A percentile compares a stretch with the other conserved stretches of the same genome.
These are phyloP conservation scores for Kwoniella newhampshirensis DNA, from an alignment of 768 basidiomycete species.

Conservation along the genomic window DNA sequence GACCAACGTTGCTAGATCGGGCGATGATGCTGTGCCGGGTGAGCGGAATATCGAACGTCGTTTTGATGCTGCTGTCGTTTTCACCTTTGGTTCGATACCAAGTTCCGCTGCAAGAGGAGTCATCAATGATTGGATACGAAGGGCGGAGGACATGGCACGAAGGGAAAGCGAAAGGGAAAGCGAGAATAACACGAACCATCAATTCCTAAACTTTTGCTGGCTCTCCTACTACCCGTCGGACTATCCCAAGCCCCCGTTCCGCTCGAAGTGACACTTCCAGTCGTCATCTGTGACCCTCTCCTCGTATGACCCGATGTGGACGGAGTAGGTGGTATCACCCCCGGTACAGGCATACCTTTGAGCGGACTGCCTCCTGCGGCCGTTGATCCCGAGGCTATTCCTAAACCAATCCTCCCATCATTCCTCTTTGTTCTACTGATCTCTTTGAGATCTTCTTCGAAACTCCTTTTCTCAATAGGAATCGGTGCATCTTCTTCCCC, in stretches of 20 bases:
- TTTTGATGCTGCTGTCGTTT: slow-evolving; percentile 55
- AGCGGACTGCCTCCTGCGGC: background rate
- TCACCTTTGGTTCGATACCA: slow-evolving; percentile 14
- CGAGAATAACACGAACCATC: slow-evolving; percentile 18
- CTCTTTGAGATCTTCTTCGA: slow-evolving; percentile 38
- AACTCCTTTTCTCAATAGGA: slow-evolving; percentile 34
- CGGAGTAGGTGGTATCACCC: slow-evolving; percentile 36
- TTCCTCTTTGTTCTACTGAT: background rate
- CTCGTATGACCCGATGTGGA: slow-evolving; percentile 10
- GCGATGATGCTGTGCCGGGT: slow-evolving; percentile 84
- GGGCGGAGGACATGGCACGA: background rate
- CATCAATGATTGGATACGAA: no score
- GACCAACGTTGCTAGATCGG: slow-evolving; percentile 82
- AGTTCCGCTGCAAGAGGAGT: slow-evolving; percentile 5
- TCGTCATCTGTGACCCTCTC: slow-evolving; percentile 6
- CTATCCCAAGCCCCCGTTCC: background rate
- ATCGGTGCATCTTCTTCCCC: slow-evolving; percentile 21
- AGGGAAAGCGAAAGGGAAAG: slow-evolving; percentile 1
- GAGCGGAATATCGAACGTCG: slow-evolving; percentile 83
- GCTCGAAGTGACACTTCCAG: background rate
- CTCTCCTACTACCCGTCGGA: slow-evolving; percentile 8
- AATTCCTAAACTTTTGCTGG: slow-evolving; percentile 23
- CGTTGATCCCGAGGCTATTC: slow-evolving; percentile 3
- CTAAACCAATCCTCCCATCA: slow-evolving; percentile 2
- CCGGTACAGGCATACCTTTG: slow-evolving; percentile 16